Evolutionary conservation across 1,139 yeast species (phyloP).

Genomic region (Zygosaccharomyces pseudobailii): DNA sequence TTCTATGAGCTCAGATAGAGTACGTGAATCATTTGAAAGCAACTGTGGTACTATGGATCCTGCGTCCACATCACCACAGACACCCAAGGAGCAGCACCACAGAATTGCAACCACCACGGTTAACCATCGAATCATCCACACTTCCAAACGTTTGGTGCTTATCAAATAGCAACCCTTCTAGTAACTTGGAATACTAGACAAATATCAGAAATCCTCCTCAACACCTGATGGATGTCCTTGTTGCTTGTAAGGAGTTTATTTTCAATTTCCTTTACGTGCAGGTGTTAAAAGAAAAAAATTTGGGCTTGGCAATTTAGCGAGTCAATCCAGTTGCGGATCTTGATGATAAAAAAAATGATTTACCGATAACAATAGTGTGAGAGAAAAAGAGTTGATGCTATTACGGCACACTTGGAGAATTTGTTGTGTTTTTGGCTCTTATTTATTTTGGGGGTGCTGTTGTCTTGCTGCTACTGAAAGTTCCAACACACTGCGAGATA

Average conservation of each 20-base stretch:
- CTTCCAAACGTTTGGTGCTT: not conserved
- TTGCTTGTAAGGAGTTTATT: not conserved
- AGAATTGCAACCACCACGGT: not conserved
- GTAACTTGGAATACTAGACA: not conserved
- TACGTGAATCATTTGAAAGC: not conserved
- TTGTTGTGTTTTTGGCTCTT: not conserved
- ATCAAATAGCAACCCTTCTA: not conserved
- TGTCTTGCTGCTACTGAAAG: not conserved
- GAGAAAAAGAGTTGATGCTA: not conserved
- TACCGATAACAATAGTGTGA: too few species aligned
- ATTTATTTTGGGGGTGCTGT: not conserved
- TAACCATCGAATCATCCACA: conserved; percentile 2
- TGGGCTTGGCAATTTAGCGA: conserved; percentile 3
- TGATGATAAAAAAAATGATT: not conserved
- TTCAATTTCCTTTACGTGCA: not conserved
- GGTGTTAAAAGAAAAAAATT: not conserved
- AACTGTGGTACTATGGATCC: not conserved
- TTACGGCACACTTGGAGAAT: not conserved
- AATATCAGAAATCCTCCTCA: not conserved
- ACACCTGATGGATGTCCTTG: not conserved
- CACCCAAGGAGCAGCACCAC: not conserved
- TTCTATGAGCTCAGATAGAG: conserved; percentile 12
- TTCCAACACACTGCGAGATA: not conserved
- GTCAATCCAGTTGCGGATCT: not conserved
- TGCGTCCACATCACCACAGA: not conserved